These are phyloP conservation scores for Coleophoma cylindrospora DNA, from an alignment of 2,329 filamentous ascomycete species.

Conservation along the genomic window DNA sequence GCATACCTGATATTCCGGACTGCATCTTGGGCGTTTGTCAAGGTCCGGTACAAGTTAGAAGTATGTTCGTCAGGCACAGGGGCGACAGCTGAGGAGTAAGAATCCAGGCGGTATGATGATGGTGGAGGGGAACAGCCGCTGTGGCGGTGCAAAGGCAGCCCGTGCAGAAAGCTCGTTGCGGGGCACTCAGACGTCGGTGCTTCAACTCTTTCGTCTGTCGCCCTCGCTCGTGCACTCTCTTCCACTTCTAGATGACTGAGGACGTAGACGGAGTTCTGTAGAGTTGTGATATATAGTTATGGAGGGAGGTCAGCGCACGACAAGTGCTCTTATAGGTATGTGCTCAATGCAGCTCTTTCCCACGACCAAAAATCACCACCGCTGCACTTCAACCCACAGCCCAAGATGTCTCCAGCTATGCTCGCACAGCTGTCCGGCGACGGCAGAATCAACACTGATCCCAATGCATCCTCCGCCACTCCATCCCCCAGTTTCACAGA, in stretches of 20 bases:
- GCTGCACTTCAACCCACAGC: background rate
- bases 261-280: background rate
- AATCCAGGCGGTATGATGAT: background rate
- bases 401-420: background rate
- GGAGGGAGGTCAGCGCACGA: constrained; percentile 21
- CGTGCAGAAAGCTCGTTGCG: constrained; percentile 2
- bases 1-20: constrained; percentile 69
- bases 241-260: constrained; percentile 1
- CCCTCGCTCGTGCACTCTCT: background rate
- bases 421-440: background rate
- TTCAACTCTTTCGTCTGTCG: background rate
- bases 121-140: background rate
- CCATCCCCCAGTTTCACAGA: background rate
- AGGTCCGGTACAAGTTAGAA: background rate
- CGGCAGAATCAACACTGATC: background rate
- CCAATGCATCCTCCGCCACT: background rate
- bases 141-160: background rate
- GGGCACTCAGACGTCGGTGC: constrained; percentile 1
- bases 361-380: background rate
- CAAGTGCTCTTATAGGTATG: constrained; percentile 22
- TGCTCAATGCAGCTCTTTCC: background rate
- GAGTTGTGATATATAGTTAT: constrained; percentile 7
- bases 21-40: constrained; percentile 50
- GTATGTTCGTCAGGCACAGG: too few relatives aligned
- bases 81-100: too few relatives aligned